Evolutionary conservation across 495 filamentous ascomycete genomes (phyloP), one percentile per base, ranked within the genome.

Genomic region (Lophium mytilinum): DNA sequence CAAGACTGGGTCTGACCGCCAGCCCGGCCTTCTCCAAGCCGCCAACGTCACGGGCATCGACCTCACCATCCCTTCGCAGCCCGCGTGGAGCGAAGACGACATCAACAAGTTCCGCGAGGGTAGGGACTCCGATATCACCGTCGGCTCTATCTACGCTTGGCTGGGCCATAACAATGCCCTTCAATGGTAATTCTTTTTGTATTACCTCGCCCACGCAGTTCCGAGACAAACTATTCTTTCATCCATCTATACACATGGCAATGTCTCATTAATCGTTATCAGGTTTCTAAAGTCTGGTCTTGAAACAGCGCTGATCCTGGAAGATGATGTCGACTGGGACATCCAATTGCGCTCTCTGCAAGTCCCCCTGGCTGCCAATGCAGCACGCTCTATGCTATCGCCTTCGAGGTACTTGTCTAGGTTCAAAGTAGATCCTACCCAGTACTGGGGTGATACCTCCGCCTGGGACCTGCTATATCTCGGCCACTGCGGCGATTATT

Each of bases 301-400:
- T 9, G 70, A 74, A 48, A 77, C 75, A 1, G 72, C 70, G 0
- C 60, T 78, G 33, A 72, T 78, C 39, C 61, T 78, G 37, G 75
- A 78, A 64, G 73, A 75, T 61, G 74, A 76, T 49, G 72, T 72
- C 17, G 75, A 78, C 61, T 78, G 70, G 71, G 74, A 76, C 55
- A 65, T 73, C 30, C 65, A 66, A 4, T 60, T 78, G 12, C 65
- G 67, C 8, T 65, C 64, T 18, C 52, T 58, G 5, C 68, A 71
- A 50, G 52, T 70, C 34, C 69, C 69, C 35, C 52, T 58, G 39
- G 64, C 64, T 9, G 67, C 69, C 3, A 58, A 55, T 36, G 69
- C 65, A 9, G 53, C 64, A 41, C 67, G 69, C 41, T 47, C 49
- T 2, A 8, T 60, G 15, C 53, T 64, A 4, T 54, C 62, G 4